Evolutionary conservation across 495 filamentous ascomycete genomes (phyloP).

Genomic region (Aspergillus funiculosus): DNA sequence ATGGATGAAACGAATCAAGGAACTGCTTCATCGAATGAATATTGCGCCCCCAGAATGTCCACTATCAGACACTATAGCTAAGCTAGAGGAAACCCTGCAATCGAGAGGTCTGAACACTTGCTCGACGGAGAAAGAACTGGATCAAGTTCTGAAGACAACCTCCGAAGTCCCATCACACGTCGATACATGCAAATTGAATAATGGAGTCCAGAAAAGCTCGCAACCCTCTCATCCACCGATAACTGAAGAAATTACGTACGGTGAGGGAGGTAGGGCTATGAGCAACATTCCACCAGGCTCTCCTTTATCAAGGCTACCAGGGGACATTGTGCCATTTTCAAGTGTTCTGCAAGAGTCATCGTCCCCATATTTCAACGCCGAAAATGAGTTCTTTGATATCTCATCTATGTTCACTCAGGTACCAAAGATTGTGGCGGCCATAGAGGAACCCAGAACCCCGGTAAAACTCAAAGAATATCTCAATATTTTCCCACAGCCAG

Average conservation of each 20-base stretch:
- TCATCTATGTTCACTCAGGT: slow-evolving; percentile 29
- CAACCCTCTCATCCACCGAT: not conserved
- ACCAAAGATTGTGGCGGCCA: slow-evolving; percentile 1
- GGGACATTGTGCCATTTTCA: slow-evolving; percentile 27
- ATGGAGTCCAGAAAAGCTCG: not conserved
- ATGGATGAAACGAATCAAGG: slow-evolving; percentile 21
- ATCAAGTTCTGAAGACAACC: too few species aligned
- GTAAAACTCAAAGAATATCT: not conserved
- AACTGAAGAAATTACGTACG: too few species aligned
- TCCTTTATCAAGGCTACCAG: slow-evolving; percentile 5
- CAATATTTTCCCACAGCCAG: too few species aligned
- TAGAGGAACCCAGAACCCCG: not conserved
- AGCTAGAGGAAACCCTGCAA: slow-evolving; percentile 18
- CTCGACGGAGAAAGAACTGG: too few species aligned
- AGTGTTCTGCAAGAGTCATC: slow-evolving; percentile 19
- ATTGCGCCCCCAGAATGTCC: slow-evolving; percentile 11
- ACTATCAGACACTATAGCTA: slow-evolving; percentile 16
- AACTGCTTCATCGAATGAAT: slow-evolving; percentile 13
- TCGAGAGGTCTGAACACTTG: not conserved
- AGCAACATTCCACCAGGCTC: not conserved
- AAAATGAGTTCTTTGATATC: slow-evolving; percentile 27
- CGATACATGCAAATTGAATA: too few species aligned
- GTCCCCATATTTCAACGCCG: slow-evolving; percentile 10
- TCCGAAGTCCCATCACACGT: too few species aligned
- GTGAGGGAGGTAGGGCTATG: too few species aligned